Conservation (phyloP, 2,329 filamentous ascomycete genomes). For the Sclerotinia minor region DNA sequence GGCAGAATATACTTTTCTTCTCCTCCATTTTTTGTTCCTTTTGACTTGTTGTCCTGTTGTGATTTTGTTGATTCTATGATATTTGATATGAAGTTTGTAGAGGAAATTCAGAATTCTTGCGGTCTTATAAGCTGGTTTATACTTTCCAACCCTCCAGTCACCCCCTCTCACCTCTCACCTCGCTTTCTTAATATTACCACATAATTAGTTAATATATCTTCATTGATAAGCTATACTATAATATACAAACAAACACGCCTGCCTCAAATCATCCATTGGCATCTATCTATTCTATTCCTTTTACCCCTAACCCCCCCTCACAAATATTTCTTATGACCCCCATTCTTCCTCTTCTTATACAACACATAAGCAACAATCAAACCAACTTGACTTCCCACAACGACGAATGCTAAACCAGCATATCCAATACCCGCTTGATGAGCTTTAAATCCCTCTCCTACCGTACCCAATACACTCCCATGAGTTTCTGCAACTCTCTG, state of each 20-base stretch:
- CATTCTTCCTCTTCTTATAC: conserved; percentile 40
- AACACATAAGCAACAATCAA: conserved; percentile 35
- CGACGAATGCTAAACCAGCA: conserved; percentile 29
- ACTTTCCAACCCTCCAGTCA: too few relatives aligned
- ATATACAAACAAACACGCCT: neutral
- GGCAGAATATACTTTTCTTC: conserved; percentile 13
- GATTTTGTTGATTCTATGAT: neutral
- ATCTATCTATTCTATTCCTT: too few relatives aligned
- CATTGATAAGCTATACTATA: neutral
- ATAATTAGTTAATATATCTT: neutral
- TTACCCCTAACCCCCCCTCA: conserved; percentile 21
- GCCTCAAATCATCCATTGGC: neutral
- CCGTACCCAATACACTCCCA: conserved; percentile 27
- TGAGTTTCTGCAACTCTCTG: conserved; percentile 34
- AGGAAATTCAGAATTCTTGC: too few relatives aligned
- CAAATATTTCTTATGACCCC: conserved; percentile 41
- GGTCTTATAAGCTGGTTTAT: too few relatives aligned
- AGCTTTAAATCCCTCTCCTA: conserved; percentile 25
- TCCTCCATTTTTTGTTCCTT: neutral
- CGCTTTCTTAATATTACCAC: too few relatives aligned
- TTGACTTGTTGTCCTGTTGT: neutral
- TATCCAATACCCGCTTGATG: conserved; percentile 13
- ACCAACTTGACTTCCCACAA: conserved; percentile 37
- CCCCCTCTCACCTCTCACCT: too few relatives aligned
- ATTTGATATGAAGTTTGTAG: too few relatives aligned